phyloP scores from a whole-genome alignment of 2,329 filamentous ascomycete genomes.

The Apiospora malaysiana region DNA sequence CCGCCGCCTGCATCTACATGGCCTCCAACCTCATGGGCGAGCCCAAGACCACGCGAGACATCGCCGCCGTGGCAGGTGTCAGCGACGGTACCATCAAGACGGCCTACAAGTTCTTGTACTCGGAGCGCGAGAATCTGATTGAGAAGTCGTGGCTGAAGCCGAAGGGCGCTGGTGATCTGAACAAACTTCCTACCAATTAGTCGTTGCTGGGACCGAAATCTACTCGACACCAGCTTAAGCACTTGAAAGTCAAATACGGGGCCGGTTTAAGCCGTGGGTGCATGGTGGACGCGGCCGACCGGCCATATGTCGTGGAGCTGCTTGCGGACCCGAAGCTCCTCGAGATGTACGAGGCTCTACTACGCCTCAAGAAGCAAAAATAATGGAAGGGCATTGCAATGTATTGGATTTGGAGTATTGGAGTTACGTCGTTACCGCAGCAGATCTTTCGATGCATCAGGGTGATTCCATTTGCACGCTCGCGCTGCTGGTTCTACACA shows the following conservation, averaged over 20 bases:
- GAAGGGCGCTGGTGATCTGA: slow-evolving; percentile 72
- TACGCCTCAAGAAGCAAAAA: background rate
- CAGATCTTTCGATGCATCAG: background rate
- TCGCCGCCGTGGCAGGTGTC: slow-evolving; percentile 82
- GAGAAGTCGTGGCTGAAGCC: slow-evolving; percentile 73
- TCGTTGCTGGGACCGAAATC: background rate
- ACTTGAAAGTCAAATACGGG: background rate
- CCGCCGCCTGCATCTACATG: slow-evolving; percentile 97
- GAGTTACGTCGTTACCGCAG: slow-evolving; percentile 8
- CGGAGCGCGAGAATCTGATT: slow-evolving; percentile 75
- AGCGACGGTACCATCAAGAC: slow-evolving; percentile 97
- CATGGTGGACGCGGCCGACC: background rate
- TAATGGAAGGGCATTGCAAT: background rate
- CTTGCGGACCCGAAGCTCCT: background rate
- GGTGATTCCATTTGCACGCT: slow-evolving; percentile 16
- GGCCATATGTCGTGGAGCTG: background rate
- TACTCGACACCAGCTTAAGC: background rate
- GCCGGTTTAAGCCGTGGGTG: background rate
- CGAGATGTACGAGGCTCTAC: background rate
- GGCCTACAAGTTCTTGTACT: slow-evolving; percentile 88
- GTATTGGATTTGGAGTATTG: background rate
- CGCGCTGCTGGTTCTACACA: slow-evolving; percentile 2
- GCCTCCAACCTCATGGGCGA: slow-evolving; percentile 86
- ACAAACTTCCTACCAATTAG: slow-evolving; percentile 69
- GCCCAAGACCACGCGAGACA: slow-evolving; percentile 81